Evolutionary conservation across 345 rosid genomes (phyloP).

Genomic region (Aurinia saxatilis): DNA sequence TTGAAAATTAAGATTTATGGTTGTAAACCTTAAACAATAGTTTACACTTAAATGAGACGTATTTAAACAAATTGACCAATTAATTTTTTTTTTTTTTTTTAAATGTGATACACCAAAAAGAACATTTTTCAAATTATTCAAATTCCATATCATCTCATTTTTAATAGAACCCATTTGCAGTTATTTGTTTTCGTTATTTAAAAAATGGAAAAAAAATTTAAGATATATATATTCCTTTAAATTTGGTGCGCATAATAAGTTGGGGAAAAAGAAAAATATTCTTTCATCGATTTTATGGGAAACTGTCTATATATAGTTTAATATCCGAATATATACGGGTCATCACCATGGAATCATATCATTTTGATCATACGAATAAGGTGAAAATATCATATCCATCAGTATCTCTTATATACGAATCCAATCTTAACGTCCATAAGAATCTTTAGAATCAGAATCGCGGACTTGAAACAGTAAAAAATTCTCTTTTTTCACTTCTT

Average conservation of each 20-base stretch:
- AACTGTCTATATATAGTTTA: not conserved
- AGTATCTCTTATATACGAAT: constrained; percentile 6
- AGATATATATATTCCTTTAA: not conserved
- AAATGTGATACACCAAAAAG: no score
- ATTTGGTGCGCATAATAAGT: not conserved
- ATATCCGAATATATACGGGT: not conserved
- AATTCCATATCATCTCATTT: no score
- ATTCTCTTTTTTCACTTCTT: not conserved
- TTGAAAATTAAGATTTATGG: no score
- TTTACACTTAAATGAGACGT: no score
- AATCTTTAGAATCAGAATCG: constrained; percentile 13
- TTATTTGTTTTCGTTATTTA: not conserved
- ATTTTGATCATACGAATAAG: not conserved
- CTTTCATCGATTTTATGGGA: constrained; percentile 3
- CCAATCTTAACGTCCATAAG: no score
- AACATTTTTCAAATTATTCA: no score
- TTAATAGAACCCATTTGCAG: no score
- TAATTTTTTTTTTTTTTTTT: no score
- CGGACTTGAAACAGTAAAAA: constrained; percentile 10
- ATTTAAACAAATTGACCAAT: no score
- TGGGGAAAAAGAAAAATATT: not conserved
- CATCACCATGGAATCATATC: not conserved
- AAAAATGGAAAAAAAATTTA: constrained; percentile 2
- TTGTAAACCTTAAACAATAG: no score
- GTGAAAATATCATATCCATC: not conserved